A percentile compares a stretch with the other conserved stretches of the same genome.
These are phyloP conservation scores for Verbascum thapsus DNA, from an alignment of 257 asterid genomes.

Conservation along the genomic window DNA sequence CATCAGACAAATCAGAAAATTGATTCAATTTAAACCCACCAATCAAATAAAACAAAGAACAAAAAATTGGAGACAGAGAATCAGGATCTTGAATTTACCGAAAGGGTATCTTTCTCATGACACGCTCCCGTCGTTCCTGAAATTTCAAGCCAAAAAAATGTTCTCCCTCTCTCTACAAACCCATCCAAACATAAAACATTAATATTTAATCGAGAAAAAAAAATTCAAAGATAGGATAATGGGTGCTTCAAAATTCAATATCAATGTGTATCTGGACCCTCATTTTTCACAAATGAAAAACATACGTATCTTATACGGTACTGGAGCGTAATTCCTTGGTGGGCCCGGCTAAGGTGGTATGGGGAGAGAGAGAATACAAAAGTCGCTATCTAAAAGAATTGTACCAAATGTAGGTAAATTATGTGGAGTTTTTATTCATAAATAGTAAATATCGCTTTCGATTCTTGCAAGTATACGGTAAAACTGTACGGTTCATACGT, in stretches of 20 bases:
- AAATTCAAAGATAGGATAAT: conserved; percentile 26
- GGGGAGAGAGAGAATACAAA: conserved; percentile 28
- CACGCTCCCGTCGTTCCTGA: conserved; percentile 25
- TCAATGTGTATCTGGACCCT: conserved; percentile 27
- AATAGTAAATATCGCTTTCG: too few species aligned
- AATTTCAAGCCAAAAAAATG: conserved; percentile 6
- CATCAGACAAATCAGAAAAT: conserved; percentile 42
- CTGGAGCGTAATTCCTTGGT: conserved; percentile 33
- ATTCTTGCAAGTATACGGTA: too few species aligned
- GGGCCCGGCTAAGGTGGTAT: conserved; percentile 48
- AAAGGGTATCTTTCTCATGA: conserved; percentile 39
- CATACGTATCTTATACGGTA: conserved; percentile 30
- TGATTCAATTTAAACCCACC: conserved; percentile 26
- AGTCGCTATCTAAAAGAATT: conserved; percentile 8
- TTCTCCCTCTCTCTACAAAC: conserved; percentile 22
- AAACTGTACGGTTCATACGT: too few species aligned
- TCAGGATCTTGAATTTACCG: conserved; percentile 56
- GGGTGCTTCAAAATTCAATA: conserved; percentile 22
- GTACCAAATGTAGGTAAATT: too few species aligned
- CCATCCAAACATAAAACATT: conserved; percentile 23
- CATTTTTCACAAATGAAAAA: not conserved
- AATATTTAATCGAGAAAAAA: conserved; percentile 10
- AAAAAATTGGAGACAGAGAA: conserved; percentile 1
- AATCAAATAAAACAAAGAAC: conserved; percentile 6
- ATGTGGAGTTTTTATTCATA: too few species aligned